A percentile compares a stretch with the other conserved stretches of the same genome.
phyloP scores from a whole-genome alignment of 495 filamentous ascomycete genomes.

The Chaetomium fimeti region DNA sequence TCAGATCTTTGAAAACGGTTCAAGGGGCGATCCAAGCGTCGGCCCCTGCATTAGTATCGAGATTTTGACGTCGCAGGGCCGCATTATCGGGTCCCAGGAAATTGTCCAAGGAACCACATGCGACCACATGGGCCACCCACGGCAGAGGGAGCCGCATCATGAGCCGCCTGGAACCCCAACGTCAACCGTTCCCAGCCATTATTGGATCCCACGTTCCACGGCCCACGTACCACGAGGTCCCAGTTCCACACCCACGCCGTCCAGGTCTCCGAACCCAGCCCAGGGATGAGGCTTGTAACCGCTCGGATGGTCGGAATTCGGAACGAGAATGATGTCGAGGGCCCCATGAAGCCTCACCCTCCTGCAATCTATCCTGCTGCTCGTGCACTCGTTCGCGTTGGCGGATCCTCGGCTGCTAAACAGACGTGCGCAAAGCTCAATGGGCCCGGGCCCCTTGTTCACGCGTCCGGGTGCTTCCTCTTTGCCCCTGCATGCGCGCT shows the following conservation, averaged over 20 bases:
- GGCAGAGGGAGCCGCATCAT: slow-evolving; percentile 34
- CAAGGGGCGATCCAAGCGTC: slow-evolving; percentile 32
- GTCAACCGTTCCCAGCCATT: slow-evolving; percentile 21
- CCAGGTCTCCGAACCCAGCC: background rate
- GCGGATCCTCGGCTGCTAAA: background rate
- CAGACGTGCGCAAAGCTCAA: background rate
- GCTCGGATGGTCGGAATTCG: slow-evolving; percentile 9
- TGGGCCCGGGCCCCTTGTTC: background rate
- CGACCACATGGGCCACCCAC: slow-evolving; percentile 27
- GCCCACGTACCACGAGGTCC: background rate
- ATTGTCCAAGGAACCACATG: slow-evolving; percentile 29
- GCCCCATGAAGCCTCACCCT: background rate
- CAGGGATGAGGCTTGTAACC: slow-evolving; percentile 6
- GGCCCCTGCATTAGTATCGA: slow-evolving; percentile 32
- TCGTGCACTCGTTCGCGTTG: background rate
- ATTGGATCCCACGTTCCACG: background rate
- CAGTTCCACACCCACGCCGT: background rate
- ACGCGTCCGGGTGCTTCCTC: slow-evolving; percentile 17
- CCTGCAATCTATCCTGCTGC: background rate
- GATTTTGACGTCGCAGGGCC: slow-evolving; percentile 33
- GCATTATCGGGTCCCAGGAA: slow-evolving; percentile 35
- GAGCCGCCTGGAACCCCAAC: slow-evolving; percentile 25
- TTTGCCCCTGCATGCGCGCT: slow-evolving; percentile 2
- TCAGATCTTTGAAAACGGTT: slow-evolving; percentile 26
- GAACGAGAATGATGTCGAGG: background rate